Evolutionary conservation across 768 basidiomycete species (phyloP).

Genomic region (Tephrocybe rancida): DNA sequence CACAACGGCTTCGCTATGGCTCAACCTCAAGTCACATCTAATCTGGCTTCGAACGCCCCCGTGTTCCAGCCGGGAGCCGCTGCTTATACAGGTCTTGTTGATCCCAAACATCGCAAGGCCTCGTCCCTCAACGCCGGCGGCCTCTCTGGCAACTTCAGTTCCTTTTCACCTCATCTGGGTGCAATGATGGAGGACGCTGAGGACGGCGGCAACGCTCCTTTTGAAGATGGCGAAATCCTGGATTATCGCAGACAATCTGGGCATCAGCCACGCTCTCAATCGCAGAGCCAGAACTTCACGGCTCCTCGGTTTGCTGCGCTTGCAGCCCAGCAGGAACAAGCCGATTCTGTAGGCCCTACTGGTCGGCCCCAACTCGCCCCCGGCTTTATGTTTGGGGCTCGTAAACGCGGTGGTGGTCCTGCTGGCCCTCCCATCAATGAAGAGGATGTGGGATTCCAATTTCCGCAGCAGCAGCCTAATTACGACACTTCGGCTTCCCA

Average conservation of each 20-base stretch:
- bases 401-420: conserved; percentile 51
- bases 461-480: conserved; percentile 48
- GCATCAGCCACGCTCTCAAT: conserved; percentile 75
- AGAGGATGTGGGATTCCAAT: conserved; percentile 82
- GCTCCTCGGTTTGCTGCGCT: conserved; percentile 88
- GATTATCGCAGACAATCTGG: conserved; percentile 57
- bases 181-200: conserved; percentile 85
- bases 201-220: conserved; percentile 50
- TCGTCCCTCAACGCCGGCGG: conserved; percentile 66
- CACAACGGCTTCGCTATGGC: conserved; percentile 48
- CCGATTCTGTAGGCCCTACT: conserved; percentile 65
- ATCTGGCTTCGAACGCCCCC: conserved; percentile 66
- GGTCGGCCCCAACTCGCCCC: conserved; percentile 90
- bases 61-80: conserved; percentile 73
- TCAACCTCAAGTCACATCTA: conserved; percentile 50
- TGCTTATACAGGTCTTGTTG: conserved; percentile 52
- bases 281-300: conserved; percentile 83
- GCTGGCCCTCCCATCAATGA: conserved; percentile 79
- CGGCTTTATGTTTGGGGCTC: conserved; percentile 87
- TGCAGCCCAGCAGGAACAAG: conserved; percentile 72
- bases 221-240: conserved; percentile 81
- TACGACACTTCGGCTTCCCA: conserved; percentile 29
- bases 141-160: conserved; percentile 62
- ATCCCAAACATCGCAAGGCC: conserved; percentile 81
- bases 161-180: conserved; percentile 79